Evolutionary conservation across 331 rosid species (phyloP), one percentile per base, ranked within the genome.

Genomic region (Malus hybrid): DNA sequence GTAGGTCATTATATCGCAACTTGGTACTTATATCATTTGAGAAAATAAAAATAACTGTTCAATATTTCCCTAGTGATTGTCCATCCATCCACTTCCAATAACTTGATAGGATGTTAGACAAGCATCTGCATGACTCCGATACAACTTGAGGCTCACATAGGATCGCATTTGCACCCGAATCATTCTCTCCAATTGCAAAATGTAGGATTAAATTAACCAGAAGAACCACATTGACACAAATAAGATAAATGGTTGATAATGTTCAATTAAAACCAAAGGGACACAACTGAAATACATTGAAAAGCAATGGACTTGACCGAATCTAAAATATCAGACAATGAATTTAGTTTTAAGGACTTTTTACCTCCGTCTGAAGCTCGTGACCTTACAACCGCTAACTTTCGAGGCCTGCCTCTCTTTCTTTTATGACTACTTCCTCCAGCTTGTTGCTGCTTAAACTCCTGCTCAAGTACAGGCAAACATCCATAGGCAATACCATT

Each of bases 391-490:
- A 52, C n/a, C 32, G 65, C 72, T 8, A 81, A 18, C 79, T 83
- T 86, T 18, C 76, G 77, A 46, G 90, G 90, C 33, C 90, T 82
- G 4, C 90, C 90, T 61, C 90, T 83, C 84, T 86, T 86, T 73
- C 90, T 78, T 76, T 83, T 86, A 42, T 65, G 32, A 48, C 76
- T 80, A 73, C 65, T 85, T 76, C 75, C 77, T 2, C 78, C 71
- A 63, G 74, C 67, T 76, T 60, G 60, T 74, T 80, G 84, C 79
- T 83, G 84, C 33, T 78, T 67, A 14, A 67, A 24, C 28, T 69
- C 89, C 87, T 86, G 80, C 56, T 24, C 67, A 73, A 70, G 33
- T 50, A 69, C 48, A 57, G 32, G 10, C 73, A 76, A 22, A 48
- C 48, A 71, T 46, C 52, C 60, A 46, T 32, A 73, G 72, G 42